Conservation (phyloP, 1,139 yeast species). For the Schwanniomyces etchellsii region DNA sequence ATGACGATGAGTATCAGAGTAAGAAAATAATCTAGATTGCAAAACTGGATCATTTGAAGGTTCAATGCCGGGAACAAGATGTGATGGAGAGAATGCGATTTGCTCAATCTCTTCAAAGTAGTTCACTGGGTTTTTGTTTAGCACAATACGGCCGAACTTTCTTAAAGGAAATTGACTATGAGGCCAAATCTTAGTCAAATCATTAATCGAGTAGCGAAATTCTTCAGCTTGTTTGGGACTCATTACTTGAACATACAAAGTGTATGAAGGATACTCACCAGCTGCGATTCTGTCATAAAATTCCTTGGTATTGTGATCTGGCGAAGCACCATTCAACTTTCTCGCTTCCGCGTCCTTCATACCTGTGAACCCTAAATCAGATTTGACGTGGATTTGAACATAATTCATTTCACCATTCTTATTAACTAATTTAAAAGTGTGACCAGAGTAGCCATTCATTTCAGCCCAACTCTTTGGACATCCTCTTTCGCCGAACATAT, state of each 20-base stretch:
- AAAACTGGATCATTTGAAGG: slow-evolving; percentile 57
- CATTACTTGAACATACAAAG: slow-evolving; percentile 67
- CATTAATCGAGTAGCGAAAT: slow-evolving; percentile 55
- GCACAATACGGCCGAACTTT: slow-evolving; percentile 49
- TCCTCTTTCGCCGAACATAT: slow-evolving; percentile 67
- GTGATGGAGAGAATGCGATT: slow-evolving; percentile 55
- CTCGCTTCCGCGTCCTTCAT: slow-evolving; percentile 53
- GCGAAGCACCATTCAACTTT: slow-evolving; percentile 51
- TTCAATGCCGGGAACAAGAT: slow-evolving; percentile 56
- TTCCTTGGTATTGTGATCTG: slow-evolving; percentile 58
- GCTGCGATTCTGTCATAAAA: slow-evolving; percentile 52
- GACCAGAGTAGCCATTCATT: slow-evolving; percentile 76
- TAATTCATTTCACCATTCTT: slow-evolving; percentile 58
- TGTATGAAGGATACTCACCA: slow-evolving; percentile 62
- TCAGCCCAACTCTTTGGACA: slow-evolving; percentile 60
- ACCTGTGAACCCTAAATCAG: slow-evolving; percentile 62
- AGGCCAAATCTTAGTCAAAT: slow-evolving; percentile 64
- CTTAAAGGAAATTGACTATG: slow-evolving; percentile 53
- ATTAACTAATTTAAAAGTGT: slow-evolving; percentile 67
- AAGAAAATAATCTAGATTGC: slow-evolving; percentile 53
- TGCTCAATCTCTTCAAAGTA: slow-evolving; percentile 58
- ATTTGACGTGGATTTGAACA: slow-evolving; percentile 59
- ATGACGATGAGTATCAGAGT: slow-evolving; percentile 59
- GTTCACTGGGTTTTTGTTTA: slow-evolving; percentile 52
- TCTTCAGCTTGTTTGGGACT: slow-evolving; percentile 64